Conservation (phyloP, 1,284 basidiomycete species). For the Malassezia brasiliensis region DNA sequence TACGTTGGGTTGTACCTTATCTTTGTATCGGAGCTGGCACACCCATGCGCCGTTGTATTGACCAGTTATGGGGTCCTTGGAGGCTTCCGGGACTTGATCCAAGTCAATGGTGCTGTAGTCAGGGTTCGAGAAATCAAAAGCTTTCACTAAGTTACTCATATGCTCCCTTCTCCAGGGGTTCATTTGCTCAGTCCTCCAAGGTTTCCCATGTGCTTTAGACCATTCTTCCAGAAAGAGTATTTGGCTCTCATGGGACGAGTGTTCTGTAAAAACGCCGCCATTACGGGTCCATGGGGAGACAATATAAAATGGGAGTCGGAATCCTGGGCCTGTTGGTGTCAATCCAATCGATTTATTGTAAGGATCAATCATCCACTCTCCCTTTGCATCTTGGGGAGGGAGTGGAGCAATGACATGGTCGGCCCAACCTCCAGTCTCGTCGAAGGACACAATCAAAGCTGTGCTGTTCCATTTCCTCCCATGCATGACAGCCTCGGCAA, state of each 20-base stretch:
- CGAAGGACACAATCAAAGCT: conserved; percentile 34
- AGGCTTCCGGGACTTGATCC: conserved; percentile 13
- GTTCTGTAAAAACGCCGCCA: conserved; percentile 35
- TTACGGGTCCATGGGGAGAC: conserved; percentile 35
- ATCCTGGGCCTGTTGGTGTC: conserved; percentile 32
- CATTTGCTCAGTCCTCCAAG: conserved; percentile 24
- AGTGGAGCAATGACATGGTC: conserved; percentile 28
- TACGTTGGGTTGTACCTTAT: conserved; percentile 12
- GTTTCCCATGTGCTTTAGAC: conserved; percentile 29
- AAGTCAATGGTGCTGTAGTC: conserved; percentile 18
- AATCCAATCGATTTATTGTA: conserved; percentile 22
- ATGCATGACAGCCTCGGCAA: conserved; percentile 30
- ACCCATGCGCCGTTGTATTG: conserved; percentile 22
- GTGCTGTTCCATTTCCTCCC: conserved; percentile 27
- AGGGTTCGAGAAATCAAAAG: conserved; percentile 30
- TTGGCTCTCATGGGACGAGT: conserved; percentile 30
- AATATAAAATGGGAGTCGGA: conserved; percentile 37
- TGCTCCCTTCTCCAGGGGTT: conserved; percentile 32
- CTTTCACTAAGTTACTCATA: conserved; percentile 29
- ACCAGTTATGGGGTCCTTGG: conserved; percentile 17
- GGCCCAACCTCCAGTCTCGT: conserved; percentile 37
- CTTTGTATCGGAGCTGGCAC: not conserved
- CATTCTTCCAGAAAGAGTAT: conserved; percentile 38
- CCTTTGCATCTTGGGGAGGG: conserved; percentile 15
- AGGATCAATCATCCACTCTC: conserved; percentile 34